Base-by-base conservation (phyloP, 2,329 filamentous ascomycete genomes). In the Cladosporium sp. region DNA sequence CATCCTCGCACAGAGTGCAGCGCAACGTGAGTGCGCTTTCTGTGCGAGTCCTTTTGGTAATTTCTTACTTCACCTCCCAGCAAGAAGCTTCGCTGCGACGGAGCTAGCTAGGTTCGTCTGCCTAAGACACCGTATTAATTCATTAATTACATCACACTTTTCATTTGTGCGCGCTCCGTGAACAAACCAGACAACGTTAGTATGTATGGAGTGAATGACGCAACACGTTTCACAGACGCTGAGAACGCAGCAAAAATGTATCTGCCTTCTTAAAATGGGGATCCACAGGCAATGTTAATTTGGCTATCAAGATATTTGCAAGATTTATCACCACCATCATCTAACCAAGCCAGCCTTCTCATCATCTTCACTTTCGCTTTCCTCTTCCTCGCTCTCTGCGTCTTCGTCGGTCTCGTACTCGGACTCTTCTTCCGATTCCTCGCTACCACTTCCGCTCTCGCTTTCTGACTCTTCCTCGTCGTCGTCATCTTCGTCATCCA, bases 401-500 rank as follows among this genome's bases (percentile, higher is more conserved):
- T 57, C 54, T 26, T 57, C 54, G 11, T 57, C 54, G 2, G 65
- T 76, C 73, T 74, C 75, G 3, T 80, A 80, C 25, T 85, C 83
- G 36, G 83, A 82, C 0, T 84, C 81, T 0, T 84, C 82, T 0
- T 82, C 82, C 0, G 83, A 83, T 3, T 25, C 32, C 18, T 56
- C 51, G 32, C 54, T 57, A 16, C 30, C 54, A 14, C 54, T 57
- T 21, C 32, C 54, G 8, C 81, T 7, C 46, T 86, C 85, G 8
- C 83, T 84, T 2, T 81, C 83, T 36, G 73, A 74, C 59, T 77
- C 76, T 25, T 73, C 77, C 82, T 1, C 53, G 4, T 82, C 82
- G 0, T 84, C 83, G 1, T 83, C 3, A 79, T 81, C 23, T 80
- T 84, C 85, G 34, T 92, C 91, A 5, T 89, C 92, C 65, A 98